These are phyloP conservation scores for Akebia trifoliata DNA, from an alignment of 164 flowering plant species.

Conservation along the genomic window DNA sequence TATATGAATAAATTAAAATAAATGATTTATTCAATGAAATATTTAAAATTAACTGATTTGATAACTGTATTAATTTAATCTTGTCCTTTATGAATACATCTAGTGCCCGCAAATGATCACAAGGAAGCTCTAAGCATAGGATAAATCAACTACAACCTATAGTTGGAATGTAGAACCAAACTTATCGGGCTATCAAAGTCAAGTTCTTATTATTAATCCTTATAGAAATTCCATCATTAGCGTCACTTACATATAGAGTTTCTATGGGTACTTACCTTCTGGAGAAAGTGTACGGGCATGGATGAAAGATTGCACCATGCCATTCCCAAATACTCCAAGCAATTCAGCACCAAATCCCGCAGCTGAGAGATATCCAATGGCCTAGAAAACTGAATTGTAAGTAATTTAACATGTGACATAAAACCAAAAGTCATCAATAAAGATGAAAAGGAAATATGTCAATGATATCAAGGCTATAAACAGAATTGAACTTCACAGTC, in stretches of 20 bases:
- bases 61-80: neutral
- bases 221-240: neutral
- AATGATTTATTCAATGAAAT: neutral
- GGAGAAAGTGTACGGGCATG: conserved; percentile 84
- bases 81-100: no score
- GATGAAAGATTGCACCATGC: conserved; percentile 96
- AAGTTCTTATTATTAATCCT: neutral
- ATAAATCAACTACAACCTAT: no score
- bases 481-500: neutral
- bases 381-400: conserved; percentile 37
- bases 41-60: neutral
- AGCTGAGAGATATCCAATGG: conserved; percentile 84
- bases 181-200: neutral
- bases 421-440: neutral
- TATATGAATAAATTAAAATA: neutral
- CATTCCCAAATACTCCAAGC: conserved; percentile 92
- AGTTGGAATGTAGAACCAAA: neutral
- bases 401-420: conserved; percentile 5
- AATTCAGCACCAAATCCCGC: conserved; percentile 99
- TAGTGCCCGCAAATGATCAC: no score
- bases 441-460: neutral
- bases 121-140: no score
- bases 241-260: neutral
- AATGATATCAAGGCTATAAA: neutral
- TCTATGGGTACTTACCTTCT: conserved; percentile 40